These are phyloP conservation scores for Neurospora hispaniola DNA, from an alignment of 495 filamentous ascomycete species.

Conservation along the genomic window DNA sequence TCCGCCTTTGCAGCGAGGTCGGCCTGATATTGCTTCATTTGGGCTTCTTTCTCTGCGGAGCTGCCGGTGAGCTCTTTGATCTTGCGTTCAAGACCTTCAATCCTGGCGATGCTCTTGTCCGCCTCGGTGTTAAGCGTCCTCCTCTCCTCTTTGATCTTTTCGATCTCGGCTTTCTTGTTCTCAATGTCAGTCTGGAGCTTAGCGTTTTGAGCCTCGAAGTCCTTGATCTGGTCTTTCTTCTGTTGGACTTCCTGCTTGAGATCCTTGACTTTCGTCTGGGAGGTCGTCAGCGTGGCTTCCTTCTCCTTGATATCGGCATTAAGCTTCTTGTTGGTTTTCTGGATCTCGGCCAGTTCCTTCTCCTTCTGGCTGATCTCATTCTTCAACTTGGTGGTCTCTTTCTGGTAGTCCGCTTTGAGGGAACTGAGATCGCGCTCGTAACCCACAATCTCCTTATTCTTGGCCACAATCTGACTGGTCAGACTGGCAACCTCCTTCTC, in stretches of 20 bases:
- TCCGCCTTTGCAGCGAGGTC: neutral
- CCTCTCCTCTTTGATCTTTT: neutral
- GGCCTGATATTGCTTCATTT: neutral
- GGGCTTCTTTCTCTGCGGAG: neutral
- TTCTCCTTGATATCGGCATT: neutral
- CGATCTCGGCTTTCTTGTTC: neutral
- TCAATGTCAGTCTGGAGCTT: neutral
- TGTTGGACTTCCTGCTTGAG: neutral
- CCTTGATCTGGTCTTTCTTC: neutral
- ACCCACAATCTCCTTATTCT: neutral
- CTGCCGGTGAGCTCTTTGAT: neutral
- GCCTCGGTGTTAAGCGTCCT: neutral
- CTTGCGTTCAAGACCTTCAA: neutral
- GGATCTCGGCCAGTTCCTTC: neutral
- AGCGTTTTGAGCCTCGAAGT: neutral
- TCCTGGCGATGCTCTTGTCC: neutral
- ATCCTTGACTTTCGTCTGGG: neutral
- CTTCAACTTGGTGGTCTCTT: neutral
- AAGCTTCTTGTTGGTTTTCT: neutral
- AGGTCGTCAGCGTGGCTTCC: neutral
- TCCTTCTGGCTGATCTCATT: neutral
- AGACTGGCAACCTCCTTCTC: neutral
- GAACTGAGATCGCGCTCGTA: neutral
- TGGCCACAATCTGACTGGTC: neutral
- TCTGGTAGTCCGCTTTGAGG: neutral